Evolutionary conservation across 2,329 filamentous ascomycete genomes (phyloP), one percentile per base, ranked within the genome.

Genomic region (Mollisiaceae sp.): DNA sequence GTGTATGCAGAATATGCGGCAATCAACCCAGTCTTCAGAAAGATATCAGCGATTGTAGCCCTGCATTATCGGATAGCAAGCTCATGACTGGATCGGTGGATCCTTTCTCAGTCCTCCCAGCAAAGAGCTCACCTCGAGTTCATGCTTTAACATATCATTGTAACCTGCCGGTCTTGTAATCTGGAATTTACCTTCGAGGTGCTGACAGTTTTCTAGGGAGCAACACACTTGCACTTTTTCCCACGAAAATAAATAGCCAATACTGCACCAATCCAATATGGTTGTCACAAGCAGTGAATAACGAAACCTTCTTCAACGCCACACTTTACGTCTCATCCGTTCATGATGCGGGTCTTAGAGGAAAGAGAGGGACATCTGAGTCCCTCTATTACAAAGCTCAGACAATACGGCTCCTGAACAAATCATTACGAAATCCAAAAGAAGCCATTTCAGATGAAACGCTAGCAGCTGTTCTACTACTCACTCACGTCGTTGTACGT

Each of bases 221-320:
- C 11, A 68, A 60, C 20, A 67, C 61, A 2, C 60, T 70, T 9
- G 54, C 66, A 8, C 47, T 60, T 22, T 62, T 64, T 24, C 63
- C 67, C 38, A 68, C 67, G 12, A 39, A 54, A 45, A 69, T 70
- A 8, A 56, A 67, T 35, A 61, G 38, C 12, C 66, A 71, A 56
- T 69, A 69, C 36, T 71, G 63, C 56, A 69, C 65, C 18, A 68
- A 69, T 55, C 65, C 66, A 39, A 38, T n/a, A 18, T 69, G 67
- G 69, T 24, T 71, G 9, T 43, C 65, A 41, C 45, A 60, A 27
- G 67, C 69, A 9, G 64, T 71, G 8, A 50, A 61, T 38, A 64
- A 68, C 41, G 64, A 66, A 2, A 62, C 60, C 22, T 66, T 71
- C 24, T 71, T 69, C 57, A 62, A 65, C 24, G 59, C 60, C 8